A percentile compares a stretch with the other conserved stretches of the same genome.
Evolutionary conservation across 2,329 filamentous ascomycete species (phyloP).

Genomic region (Colletotrichum limetticola): DNA sequence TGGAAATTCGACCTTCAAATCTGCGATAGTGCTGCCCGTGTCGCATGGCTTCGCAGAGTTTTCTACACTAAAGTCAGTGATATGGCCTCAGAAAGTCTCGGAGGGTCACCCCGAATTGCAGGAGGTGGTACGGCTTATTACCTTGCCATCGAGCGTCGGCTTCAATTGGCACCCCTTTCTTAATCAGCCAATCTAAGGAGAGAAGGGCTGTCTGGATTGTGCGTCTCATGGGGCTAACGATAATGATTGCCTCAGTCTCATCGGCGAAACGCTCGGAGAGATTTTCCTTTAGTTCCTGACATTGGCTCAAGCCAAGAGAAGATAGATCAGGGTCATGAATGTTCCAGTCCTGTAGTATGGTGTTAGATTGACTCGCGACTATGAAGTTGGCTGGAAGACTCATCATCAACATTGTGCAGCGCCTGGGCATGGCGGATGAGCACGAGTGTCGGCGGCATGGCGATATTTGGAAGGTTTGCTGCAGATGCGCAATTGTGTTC

Average conservation of each 20-base stretch:
- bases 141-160: conserved; percentile 74
- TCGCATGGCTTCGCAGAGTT: conserved; percentile 70
- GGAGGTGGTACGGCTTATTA: conserved; percentile 41
- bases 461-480: not conserved
- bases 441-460: conserved; percentile 72
- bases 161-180: conserved; percentile 62
- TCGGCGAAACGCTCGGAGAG: conserved; percentile 51
- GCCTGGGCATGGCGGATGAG: conserved; percentile 90
- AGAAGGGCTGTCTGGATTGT: conserved; percentile 72
- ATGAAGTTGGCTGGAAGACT: conserved; percentile 42
- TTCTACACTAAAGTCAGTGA: conserved; percentile 58
- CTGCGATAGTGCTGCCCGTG: conserved; percentile 60
- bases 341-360: conserved; percentile 53
- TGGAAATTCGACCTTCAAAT: conserved; percentile 62
- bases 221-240: conserved; percentile 73
- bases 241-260: conserved; percentile 55
- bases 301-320: conserved; percentile 60
- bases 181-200: conserved; percentile 68
- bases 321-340: conserved; percentile 64
- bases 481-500: not conserved
- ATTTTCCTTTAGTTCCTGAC: conserved; percentile 53
- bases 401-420: conserved; percentile 64
- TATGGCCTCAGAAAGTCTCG: conserved; percentile 64
- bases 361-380: conserved; percentile 38
- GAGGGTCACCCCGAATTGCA: conserved; percentile 46